Percentiles rank a stretch among this genome's conserved stretches.
These are phyloP conservation scores for Yamadazyma pseudoaaseri DNA, from an alignment of 1,139 yeast genomes.

Conservation along the genomic window DNA sequence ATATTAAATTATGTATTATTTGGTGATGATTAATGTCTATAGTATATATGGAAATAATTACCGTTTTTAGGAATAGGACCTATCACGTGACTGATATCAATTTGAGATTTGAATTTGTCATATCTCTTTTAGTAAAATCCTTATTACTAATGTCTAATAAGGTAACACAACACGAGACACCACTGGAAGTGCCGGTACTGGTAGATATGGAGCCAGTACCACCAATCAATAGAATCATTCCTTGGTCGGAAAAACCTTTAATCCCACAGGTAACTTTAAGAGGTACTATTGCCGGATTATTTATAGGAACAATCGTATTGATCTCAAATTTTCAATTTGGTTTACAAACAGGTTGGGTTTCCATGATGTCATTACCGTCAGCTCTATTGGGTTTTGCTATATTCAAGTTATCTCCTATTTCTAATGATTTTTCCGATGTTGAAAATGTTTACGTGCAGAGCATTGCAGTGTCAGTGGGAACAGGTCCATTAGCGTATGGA, in stretches of 20 bases:
- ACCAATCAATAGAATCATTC: too few species aligned
- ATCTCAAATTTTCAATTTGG: conserved; percentile 95
- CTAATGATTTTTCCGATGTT: conserved; percentile 69
- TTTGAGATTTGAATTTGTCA: too few species aligned
- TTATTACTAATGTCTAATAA: not conserved
- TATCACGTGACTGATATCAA: too few species aligned
- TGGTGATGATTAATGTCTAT: conserved; percentile 55
- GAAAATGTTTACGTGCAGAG: conserved; percentile 93
- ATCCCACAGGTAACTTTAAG: conserved; percentile 68
- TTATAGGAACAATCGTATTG: conserved; percentile 78
- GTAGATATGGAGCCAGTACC: too few species aligned
- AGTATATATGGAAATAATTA: not conserved
- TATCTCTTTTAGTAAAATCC: too few species aligned
- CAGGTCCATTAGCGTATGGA: conserved; percentile 95
- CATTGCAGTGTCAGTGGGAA: conserved; percentile 94
- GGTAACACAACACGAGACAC: too few species aligned
- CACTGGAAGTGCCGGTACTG: too few species aligned
- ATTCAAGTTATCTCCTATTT: conserved; percentile 57
- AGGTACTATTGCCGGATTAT: conserved; percentile 69
- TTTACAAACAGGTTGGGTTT: conserved; percentile 97
- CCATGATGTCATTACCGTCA: conserved; percentile 98
- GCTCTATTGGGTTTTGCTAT: conserved; percentile 84
- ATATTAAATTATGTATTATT: conserved; percentile 79
- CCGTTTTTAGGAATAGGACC: too few species aligned
- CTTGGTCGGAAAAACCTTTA: conserved; percentile 34